Evolutionary conservation across 768 basidiomycete genomes (phyloP).

Genomic region (Cystofilobasidium capitatum): DNA sequence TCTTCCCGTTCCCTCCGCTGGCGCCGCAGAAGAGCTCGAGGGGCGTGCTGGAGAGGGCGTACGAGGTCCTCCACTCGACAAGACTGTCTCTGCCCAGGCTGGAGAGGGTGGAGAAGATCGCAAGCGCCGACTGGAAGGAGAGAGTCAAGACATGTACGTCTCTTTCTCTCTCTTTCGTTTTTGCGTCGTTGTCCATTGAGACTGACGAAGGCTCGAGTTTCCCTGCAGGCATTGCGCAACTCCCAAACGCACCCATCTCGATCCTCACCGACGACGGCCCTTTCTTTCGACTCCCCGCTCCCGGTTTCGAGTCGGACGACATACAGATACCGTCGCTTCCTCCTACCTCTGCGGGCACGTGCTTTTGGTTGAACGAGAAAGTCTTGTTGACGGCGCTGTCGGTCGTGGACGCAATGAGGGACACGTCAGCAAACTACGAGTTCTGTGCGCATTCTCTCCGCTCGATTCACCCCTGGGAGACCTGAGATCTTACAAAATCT

Average conservation of each 20-base stretch:
- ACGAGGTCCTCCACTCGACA: neutral
- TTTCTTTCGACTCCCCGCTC: neutral
- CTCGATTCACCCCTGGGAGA: too few species aligned
- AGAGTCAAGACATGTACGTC: neutral
- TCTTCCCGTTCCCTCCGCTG: neutral
- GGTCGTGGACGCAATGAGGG: neutral
- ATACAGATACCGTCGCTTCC: neutral
- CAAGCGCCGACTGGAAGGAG: neutral
- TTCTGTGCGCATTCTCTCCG: conserved; percentile 4
- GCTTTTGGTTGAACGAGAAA: neutral
- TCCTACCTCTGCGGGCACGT: neutral
- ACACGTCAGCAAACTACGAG: neutral
- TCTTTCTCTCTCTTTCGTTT: neutral
- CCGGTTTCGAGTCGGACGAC: neutral
- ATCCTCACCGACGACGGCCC: neutral
- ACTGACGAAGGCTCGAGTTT: neutral
- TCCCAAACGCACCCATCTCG: neutral
- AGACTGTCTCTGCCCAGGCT: neutral
- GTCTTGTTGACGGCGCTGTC: conserved; percentile 3
- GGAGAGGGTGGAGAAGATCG: neutral
- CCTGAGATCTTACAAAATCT: neutral
- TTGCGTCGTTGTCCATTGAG: neutral
- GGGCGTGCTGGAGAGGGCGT: neutral
- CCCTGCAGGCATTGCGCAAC: neutral
- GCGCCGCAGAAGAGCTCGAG: neutral